These are phyloP conservation scores for Phytophthora sansomeana DNA, from an alignment of 352 stramenopile genomes.

Conservation along the genomic window DNA sequence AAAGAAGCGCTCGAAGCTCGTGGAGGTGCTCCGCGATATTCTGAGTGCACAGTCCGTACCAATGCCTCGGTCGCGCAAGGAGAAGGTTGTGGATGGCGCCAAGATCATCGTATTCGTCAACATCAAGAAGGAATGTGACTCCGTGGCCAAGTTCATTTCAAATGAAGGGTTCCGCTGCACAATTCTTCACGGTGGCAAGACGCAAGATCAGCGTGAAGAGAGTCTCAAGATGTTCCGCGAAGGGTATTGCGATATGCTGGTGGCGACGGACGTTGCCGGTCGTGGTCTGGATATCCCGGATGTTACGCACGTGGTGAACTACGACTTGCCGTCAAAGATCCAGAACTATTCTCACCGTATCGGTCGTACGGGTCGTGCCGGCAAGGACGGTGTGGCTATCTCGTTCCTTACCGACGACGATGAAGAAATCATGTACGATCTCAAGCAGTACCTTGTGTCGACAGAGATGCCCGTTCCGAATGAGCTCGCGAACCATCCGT, in stretches of 20 bases:
- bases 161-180: slow-evolving; percentile 90
- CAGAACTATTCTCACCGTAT: slow-evolving; percentile 99
- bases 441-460: slow-evolving; percentile 97
- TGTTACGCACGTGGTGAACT: slow-evolving; percentile 99
- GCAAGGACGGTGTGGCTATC: slow-evolving; percentile 97
- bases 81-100: slow-evolving; percentile 77
- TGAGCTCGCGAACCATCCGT: slow-evolving; percentile 94
- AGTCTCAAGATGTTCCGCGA: slow-evolving; percentile 92
- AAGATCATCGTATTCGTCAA: slow-evolving; percentile 99
- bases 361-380: slow-evolving; percentile 97
- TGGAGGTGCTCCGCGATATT: slow-evolving; percentile 90
- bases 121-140: slow-evolving; percentile 98
- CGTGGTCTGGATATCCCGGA: slow-evolving; percentile 99
- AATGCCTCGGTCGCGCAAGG: slow-evolving; percentile 65
- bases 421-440: slow-evolving; percentile 96
- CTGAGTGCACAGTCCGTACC: slow-evolving; percentile 59
- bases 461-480: slow-evolving; percentile 95
- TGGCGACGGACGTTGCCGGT: slow-evolving; percentile 95
- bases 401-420: slow-evolving; percentile 98
- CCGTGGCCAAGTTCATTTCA: slow-evolving; percentile 94
- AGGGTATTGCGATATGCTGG: slow-evolving; percentile 90
- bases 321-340: slow-evolving; percentile 98
- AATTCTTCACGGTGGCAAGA: slow-evolving; percentile 98
- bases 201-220: slow-evolving; percentile 96
- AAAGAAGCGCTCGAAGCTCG: slow-evolving; percentile 93